Percentiles rank a stretch among this genome's conserved stretches.
phyloP scores from a whole-genome alignment of 2,329 filamentous ascomycete species.

The Beauveria bassiana region DNA sequence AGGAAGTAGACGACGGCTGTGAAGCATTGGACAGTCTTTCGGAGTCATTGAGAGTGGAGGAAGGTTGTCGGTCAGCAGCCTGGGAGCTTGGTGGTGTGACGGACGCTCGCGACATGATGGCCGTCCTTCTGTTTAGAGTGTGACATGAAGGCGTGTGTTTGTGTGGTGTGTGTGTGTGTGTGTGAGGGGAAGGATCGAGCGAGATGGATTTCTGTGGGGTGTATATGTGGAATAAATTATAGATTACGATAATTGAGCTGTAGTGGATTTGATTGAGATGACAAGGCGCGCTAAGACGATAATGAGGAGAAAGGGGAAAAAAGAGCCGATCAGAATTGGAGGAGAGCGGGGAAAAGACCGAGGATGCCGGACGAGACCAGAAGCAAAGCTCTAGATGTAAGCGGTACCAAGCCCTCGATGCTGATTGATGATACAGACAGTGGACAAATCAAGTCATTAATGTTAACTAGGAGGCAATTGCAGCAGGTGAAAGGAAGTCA shows the following conservation, averaged over 20 bases:
- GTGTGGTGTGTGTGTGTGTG: too few relatives aligned
- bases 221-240: background rate
- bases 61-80: background rate
- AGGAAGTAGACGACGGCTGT: slow-evolving; percentile 6
- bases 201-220: background rate
- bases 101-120: background rate
- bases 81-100: background rate
- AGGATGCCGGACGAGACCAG: too few relatives aligned
- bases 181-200: background rate
- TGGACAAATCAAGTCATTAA: too few relatives aligned
- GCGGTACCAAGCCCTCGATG: too few relatives aligned
- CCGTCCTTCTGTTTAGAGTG: background rate
- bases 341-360: too few relatives aligned
- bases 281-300: background rate
- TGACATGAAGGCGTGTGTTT: background rate
- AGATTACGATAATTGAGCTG: background rate
- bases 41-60: background rate
- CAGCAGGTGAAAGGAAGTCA: too few relatives aligned
- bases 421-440: too few relatives aligned
- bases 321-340: too few relatives aligned
- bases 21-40: background rate
- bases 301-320: background rate
- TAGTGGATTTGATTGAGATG: too few relatives aligned
- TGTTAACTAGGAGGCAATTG: too few relatives aligned
- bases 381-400: too few relatives aligned